Conservation (phyloP, 2,329 filamentous ascomycete species). For the Trichophyton mentagrophytes region DNA sequence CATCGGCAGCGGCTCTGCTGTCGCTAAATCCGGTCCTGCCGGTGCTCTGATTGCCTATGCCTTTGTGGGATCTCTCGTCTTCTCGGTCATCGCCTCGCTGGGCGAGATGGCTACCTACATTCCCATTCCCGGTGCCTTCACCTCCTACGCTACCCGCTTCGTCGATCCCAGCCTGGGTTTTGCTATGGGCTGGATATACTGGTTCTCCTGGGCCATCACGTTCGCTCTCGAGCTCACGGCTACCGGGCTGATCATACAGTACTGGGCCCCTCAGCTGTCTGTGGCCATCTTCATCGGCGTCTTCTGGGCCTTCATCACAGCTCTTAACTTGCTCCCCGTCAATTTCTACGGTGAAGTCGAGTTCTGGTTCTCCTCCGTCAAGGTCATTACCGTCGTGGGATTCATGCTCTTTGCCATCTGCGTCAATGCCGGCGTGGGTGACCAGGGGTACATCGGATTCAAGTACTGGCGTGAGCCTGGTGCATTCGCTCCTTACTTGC, state of each 20-base stretch:
- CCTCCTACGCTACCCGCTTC: slow-evolving; percentile 62
- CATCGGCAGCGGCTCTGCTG: slow-evolving; percentile 51
- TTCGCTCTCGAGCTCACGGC: slow-evolving; percentile 61
- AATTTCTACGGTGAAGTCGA: slow-evolving; percentile 64
- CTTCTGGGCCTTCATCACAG: slow-evolving; percentile 59
- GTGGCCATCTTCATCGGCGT: slow-evolving; percentile 61
- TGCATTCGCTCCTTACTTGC: slow-evolving; percentile 42
- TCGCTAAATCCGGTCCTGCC: slow-evolving; percentile 52
- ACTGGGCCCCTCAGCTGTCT: slow-evolving; percentile 51
- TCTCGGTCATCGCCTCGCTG: slow-evolving; percentile 56
- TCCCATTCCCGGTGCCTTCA: slow-evolving; percentile 64
- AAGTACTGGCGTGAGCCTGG: slow-evolving; percentile 57
- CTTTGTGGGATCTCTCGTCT: slow-evolving; percentile 60
- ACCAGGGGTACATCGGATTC: slow-evolving; percentile 62
- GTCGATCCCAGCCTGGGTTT: slow-evolving; percentile 61
- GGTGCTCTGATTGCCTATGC: slow-evolving; percentile 55
- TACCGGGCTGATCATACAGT: slow-evolving; percentile 62
- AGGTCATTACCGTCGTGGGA: slow-evolving; percentile 60
- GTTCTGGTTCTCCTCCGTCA: slow-evolving; percentile 66
- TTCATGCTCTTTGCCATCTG: slow-evolving; percentile 67
- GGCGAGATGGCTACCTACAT: slow-evolving; percentile 65
- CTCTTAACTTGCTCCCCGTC: slow-evolving; percentile 58
- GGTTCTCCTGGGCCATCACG: slow-evolving; percentile 64
- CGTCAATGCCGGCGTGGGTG: slow-evolving; percentile 57
- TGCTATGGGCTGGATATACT: slow-evolving; percentile 73